Evolutionary conservation across 495 filamentous ascomycete genomes (phyloP).

Genomic region (Jackrogersella minutella): DNA sequence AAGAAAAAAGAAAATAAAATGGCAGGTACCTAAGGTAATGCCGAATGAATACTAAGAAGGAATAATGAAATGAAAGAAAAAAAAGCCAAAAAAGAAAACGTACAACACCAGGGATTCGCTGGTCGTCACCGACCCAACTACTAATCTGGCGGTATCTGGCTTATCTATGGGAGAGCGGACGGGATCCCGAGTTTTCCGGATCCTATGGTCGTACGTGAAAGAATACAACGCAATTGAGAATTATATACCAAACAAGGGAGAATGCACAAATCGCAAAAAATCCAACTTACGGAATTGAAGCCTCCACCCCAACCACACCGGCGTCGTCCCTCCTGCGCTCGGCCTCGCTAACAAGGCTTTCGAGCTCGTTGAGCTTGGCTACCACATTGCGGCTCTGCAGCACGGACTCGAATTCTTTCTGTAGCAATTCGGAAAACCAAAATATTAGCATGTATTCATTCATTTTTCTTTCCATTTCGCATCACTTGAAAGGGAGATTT

Average conservation of each 20-base stretch:
- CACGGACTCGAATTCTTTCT: conserved; percentile 81
- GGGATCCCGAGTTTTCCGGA: conserved; percentile 57
- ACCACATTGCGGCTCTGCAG: conserved; percentile 75
- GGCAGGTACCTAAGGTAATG: conserved; percentile 3
- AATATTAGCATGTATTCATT: neutral
- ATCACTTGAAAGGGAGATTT: too few relatives aligned
- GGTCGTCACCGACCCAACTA: conserved; percentile 61
- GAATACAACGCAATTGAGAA: neutral
- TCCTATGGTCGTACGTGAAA: conserved; percentile 56
- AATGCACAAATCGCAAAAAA: conserved; percentile 2
- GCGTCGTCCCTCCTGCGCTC: conserved; percentile 62
- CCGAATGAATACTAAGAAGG: conserved; percentile 11
- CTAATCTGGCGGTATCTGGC: conserved; percentile 50
- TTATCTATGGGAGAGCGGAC: conserved; percentile 61
- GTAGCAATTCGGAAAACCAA: neutral
- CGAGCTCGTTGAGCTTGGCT: conserved; percentile 79
- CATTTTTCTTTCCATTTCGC: neutral
- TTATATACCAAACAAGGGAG: conserved; percentile 26
- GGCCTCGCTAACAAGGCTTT: conserved; percentile 76
- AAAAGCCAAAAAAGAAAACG: conserved; percentile 43
- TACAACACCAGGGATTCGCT: conserved; percentile 59
- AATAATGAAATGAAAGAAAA: conserved; percentile 5
- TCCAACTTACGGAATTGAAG: conserved; percentile 57
- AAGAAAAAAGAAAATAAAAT: conserved; percentile 14
- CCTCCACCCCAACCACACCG: conserved; percentile 38